Percentiles rank a stretch among this genome's conserved stretches.
Conservation (phyloP, 1,284 basidiomycete species). For the Boletus smithii region DNA sequence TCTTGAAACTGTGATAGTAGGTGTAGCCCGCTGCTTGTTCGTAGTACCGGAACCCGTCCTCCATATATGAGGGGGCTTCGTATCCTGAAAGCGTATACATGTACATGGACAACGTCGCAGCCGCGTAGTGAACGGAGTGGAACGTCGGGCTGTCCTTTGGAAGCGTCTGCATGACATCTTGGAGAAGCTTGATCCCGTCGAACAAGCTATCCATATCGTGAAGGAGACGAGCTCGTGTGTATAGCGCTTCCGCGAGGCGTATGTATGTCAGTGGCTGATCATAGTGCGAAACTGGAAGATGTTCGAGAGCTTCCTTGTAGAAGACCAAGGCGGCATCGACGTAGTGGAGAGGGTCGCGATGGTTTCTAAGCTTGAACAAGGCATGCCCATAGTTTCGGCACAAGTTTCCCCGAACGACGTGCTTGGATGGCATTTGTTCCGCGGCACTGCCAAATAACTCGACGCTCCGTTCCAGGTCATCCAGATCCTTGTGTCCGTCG, state of each 20-base stretch:
- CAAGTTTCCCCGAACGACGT: slow-evolving; percentile 8
- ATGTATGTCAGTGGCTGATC: slow-evolving; percentile 3
- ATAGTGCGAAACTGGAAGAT: slow-evolving; percentile 13
- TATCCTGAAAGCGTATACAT: background rate
- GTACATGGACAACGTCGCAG: background rate
- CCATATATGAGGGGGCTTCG: slow-evolving; percentile 7
- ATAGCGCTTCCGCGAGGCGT: slow-evolving; percentile 6
- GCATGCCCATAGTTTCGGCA: slow-evolving; percentile 14
- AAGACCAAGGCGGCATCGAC: slow-evolving; percentile 16
- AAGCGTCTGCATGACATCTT: background rate
- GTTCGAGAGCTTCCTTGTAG: slow-evolving; percentile 8
- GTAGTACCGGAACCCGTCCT: slow-evolving; percentile 16
- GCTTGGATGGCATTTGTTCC: slow-evolving; percentile 15
- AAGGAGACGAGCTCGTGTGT: background rate
- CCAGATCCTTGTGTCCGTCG: background rate
- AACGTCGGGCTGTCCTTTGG: slow-evolving; percentile 4
- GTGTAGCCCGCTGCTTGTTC: slow-evolving; percentile 12
- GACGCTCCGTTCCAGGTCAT: slow-evolving; percentile 16
- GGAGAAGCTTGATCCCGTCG: slow-evolving; percentile 3
- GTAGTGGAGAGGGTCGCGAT: slow-evolving; percentile 1
- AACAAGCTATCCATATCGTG: background rate
- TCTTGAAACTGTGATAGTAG: slow-evolving; percentile 1
- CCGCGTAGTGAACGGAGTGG: background rate
- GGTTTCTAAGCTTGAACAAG: slow-evolving; percentile 6
- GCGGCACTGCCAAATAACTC: slow-evolving; percentile 11